Base-by-base conservation (phyloP, 495 filamentous ascomycete genomes). In the Jackrogersella multiformis region DNA sequence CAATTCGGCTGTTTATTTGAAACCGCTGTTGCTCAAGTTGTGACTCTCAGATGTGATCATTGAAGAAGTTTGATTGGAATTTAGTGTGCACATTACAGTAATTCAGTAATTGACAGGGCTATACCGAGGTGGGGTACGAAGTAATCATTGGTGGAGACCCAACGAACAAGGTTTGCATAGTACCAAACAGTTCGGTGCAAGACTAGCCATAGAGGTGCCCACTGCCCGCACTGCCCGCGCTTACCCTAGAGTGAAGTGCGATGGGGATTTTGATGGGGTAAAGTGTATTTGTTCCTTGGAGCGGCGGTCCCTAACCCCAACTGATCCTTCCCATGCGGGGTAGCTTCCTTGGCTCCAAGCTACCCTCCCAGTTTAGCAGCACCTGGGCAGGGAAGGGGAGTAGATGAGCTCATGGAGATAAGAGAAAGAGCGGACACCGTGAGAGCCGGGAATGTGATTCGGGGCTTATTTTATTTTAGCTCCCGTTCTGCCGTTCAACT, bases 1-100 rank as follows among this genome's bases (percentile, higher is more conserved):
- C 4, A 55, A 60, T 3, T 60, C 63, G 63, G 63, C 18, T 5
- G 28, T 65, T 58, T 65, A 15, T 65, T 30, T 65, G 55, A 26
- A n/a, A n/a, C n/a, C 26, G 32, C 54, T 54, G 58, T 51, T 5
- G 21, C 16, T 42, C 34, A 1, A 23, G 23, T 34, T n/a, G 28
- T 21, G 49, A 53, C 18, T 23, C 16, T 49, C 8, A 32, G n/a
- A 8, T 24, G 26, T 49, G 28, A 20, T 49, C n/a, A n/a, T 49
- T 32, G 24, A 18, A 32, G 16, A 32, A 51, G 46, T 34, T 32
- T 51, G 24, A 51, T 55, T 23, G 20, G 35, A 39, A 10, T 28
- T 24, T 39, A n/a, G n/a, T n/a, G n/a, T 15, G 21, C 20, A 23
- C 13, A 6, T 10, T 55, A 55, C 35, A 55, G 52, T 55, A 55